Conservation (phyloP, 495 filamentous ascomycete species). For the Hypoxylon fuscum region DNA sequence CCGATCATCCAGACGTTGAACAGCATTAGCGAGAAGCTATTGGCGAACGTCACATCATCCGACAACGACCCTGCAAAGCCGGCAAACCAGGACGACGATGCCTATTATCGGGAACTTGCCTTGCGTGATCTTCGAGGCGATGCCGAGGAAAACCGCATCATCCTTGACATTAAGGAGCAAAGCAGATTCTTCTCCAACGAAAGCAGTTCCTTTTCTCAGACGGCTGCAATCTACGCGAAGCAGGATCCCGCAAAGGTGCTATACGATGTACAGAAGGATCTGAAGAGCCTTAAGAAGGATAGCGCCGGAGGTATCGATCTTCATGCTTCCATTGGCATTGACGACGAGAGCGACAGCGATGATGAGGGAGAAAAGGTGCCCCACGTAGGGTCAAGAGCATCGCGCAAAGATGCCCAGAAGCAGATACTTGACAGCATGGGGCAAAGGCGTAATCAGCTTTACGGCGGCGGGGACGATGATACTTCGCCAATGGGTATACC, state of each 20-base stretch:
- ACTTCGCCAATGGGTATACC: constrained; percentile 71
- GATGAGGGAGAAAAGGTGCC: constrained; percentile 63
- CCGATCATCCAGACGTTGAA: constrained; percentile 85
- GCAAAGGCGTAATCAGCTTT: constrained; percentile 63
- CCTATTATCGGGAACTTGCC: constrained; percentile 76
- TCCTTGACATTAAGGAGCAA: constrained; percentile 88
- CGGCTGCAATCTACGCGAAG: constrained; percentile 66
- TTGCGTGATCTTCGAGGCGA: constrained; percentile 86
- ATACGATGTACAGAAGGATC: constrained; percentile 66
- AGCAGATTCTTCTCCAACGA: constrained; percentile 77
- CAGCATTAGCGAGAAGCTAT: constrained; percentile 85
- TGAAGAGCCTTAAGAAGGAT: constrained; percentile 61
- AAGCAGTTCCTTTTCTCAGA: constrained; percentile 60
- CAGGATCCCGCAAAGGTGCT: constrained; percentile 76
- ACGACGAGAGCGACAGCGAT: constrained; percentile 74
- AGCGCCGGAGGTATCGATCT: constrained; percentile 63
- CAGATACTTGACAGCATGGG: constrained; percentile 63
- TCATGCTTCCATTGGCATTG: constrained; percentile 64
- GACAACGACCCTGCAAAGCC: constrained; percentile 69
- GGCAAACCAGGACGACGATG: constrained; percentile 76
- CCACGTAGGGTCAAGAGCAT: constrained; percentile 67
- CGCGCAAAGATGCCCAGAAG: constrained; percentile 61
- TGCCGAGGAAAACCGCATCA: constrained; percentile 73
- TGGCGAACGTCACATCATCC: constrained; percentile 81
- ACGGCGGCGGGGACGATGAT: constrained; percentile 53